Evolutionary conservation across 1,284 basidiomycete species (phyloP).

Genomic region (Boletus subluridellus): DNA sequence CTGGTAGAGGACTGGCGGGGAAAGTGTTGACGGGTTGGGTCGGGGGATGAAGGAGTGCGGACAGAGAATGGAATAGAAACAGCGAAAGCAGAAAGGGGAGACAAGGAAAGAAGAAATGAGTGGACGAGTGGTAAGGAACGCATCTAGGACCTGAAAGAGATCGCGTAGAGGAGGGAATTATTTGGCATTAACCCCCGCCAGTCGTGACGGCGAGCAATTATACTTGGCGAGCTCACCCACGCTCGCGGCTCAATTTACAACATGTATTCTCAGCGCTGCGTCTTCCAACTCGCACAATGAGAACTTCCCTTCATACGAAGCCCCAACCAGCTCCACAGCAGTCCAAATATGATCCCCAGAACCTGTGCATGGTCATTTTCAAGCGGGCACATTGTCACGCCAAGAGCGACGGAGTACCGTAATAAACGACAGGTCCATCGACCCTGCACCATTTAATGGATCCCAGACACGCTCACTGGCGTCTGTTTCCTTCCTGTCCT

Average conservation of each 20-base stretch:
- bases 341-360: not conserved
- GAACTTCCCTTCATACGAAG: too few relatives aligned
- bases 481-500: not conserved
- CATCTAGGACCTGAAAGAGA: conserved; percentile 34
- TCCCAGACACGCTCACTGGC: not conserved
- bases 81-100: conserved; percentile 38
- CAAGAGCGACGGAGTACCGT: not conserved
- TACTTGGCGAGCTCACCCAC: conserved; percentile 1
- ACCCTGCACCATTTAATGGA: conserved; percentile 5
- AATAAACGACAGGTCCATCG: not conserved
- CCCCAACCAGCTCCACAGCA: too few relatives aligned
- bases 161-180: not conserved
- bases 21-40: conserved; percentile 12
- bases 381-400: not conserved
- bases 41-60: conserved; percentile 13
- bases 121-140: conserved; percentile 44
- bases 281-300: not conserved
- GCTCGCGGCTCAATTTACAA: not conserved
- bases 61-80: conserved; percentile 50
- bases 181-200: not conserved
- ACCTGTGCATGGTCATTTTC: not conserved
- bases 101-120: conserved; percentile 43
- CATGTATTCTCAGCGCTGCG: not conserved
- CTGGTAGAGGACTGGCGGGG: conserved; percentile 28
- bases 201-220: not conserved